A percentile compares a stretch with the other conserved stretches of the same genome.
phyloP scores from a whole-genome alignment of 495 filamentous ascomycete species.

The Geopyxis carbonaria region DNA sequence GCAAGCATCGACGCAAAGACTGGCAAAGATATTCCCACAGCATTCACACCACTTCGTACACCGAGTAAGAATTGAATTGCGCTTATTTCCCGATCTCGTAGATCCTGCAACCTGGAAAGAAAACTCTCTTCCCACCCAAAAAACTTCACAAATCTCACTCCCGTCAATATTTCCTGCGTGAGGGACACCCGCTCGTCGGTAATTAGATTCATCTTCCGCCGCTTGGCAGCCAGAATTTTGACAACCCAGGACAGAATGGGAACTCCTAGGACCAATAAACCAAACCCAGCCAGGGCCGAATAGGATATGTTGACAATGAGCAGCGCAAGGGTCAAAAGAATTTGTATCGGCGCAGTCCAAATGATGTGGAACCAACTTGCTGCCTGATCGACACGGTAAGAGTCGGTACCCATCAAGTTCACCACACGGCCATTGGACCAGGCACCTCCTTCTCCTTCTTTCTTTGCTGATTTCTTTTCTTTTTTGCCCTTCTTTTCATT shows the following conservation, averaged over 20 bases:
- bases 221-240: slow-evolving; percentile 47
- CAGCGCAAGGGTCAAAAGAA: slow-evolving; percentile 58
- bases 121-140: slow-evolving; percentile 91
- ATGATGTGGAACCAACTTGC: slow-evolving; percentile 75
- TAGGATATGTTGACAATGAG: slow-evolving; percentile 73
- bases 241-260: slow-evolving; percentile 60
- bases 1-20: slow-evolving; percentile 87
- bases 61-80: slow-evolving; percentile 64
- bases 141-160: slow-evolving; percentile 86
- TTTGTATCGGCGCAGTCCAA: slow-evolving; percentile 67
- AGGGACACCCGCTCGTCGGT: slow-evolving; percentile 81
- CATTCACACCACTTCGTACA: slow-evolving; percentile 70
- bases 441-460: slow-evolving; percentile 39
- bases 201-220: slow-evolving; percentile 70
- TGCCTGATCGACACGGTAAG: slow-evolving; percentile 73
- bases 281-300: slow-evolving; percentile 77
- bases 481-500: slow-evolving; percentile 29
- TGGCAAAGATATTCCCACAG: slow-evolving; percentile 59
- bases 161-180: slow-evolving; percentile 82
- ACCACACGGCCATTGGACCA: slow-evolving; percentile 85
- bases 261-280: slow-evolving; percentile 56
- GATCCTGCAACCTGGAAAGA: slow-evolving; percentile 51
- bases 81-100: slow-evolving; percentile 56
- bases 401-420: slow-evolving; percentile 86
- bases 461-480: slow-evolving; percentile 26